These are phyloP conservation scores for Syzygium oleosum DNA, from an alignment of 345 rosid species.

Conservation along the genomic window DNA sequence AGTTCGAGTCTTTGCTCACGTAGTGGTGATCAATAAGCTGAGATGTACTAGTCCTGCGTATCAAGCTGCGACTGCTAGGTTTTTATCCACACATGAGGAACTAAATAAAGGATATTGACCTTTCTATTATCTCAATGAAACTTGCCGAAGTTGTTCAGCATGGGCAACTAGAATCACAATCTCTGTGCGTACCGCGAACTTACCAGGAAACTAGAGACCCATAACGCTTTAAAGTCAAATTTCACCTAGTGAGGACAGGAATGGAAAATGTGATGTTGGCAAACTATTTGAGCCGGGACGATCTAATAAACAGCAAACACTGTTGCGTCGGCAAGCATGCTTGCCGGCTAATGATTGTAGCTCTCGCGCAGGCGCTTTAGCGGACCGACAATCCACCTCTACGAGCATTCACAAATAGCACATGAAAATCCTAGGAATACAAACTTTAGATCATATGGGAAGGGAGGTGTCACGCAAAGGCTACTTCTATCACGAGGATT, in stretches of 20 bases:
- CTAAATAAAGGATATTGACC: not conserved
- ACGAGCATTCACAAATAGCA: not conserved
- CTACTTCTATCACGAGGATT: not conserved
- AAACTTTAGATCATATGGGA: not conserved
- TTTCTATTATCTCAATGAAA: not conserved
- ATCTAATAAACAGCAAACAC: not conserved
- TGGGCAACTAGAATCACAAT: not conserved
- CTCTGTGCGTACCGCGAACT: not conserved
- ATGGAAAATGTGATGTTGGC: not conserved
- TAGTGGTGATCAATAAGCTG: not conserved
- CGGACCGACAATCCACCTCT: not conserved
- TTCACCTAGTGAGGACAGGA: not conserved
- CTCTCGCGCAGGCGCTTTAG: not conserved
- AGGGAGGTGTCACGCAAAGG: not conserved
- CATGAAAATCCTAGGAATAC: not conserved
- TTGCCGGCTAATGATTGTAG: no score
- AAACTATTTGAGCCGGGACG: not conserved
- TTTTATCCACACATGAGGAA: not conserved
- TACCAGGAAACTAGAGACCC: not conserved
- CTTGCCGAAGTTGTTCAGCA: not conserved
- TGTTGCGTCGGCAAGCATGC: not conserved
- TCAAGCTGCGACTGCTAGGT: not conserved
- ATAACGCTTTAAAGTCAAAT: not conserved
- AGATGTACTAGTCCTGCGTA: not conserved
- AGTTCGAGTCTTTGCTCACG: not conserved